Conservation (phyloP, 2,329 filamentous ascomycete genomes). For the Fusarium sp. region DNA sequence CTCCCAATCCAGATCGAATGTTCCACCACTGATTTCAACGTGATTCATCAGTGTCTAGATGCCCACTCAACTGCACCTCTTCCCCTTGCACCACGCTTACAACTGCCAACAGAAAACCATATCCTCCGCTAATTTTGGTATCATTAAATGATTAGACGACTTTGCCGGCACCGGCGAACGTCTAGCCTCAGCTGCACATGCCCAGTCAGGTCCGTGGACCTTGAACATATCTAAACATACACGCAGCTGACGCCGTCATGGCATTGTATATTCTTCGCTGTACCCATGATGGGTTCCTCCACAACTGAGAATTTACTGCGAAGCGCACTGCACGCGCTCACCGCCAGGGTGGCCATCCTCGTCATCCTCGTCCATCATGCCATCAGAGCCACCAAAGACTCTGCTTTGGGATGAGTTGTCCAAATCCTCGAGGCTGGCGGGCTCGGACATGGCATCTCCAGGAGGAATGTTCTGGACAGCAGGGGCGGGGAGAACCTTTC, state of each 20-base stretch:
- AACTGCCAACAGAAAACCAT: conserved; percentile 12
- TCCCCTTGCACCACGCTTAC: conserved; percentile 19
- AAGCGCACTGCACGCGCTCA: conserved; percentile 87
- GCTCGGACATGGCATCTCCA: conserved; percentile 88
- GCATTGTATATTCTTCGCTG: conserved; percentile 32
- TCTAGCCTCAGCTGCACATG: conserved; percentile 33
- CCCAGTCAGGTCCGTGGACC: conserved; percentile 9
- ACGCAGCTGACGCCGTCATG: conserved; percentile 32
- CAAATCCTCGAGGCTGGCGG: conserved; percentile 86
- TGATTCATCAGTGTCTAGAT: conserved; percentile 36
- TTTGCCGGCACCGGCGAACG: conserved; percentile 31
- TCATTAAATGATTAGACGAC: conserved; percentile 46
- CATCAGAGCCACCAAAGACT: conserved; percentile 72
- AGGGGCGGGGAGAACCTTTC: conserved; percentile 83
- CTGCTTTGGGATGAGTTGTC: conserved; percentile 74
- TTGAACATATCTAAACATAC: conserved; percentile 13
- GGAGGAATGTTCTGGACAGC: conserved; percentile 74
- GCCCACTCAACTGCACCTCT: conserved; percentile 25
- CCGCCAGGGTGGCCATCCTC: conserved; percentile 79
- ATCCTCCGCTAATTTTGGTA: conserved; percentile 42
- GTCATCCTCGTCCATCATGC: conserved; percentile 78
- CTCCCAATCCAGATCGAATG: conserved; percentile 51
- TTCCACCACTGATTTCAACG: conserved; percentile 40
- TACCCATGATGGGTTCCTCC: conserved; percentile 13
- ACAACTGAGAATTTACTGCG: conserved; percentile 70